These are phyloP conservation scores for Aureobasidium sp. DNA, from an alignment of 2,329 filamentous ascomycete genomes.

Conservation along the genomic window DNA sequence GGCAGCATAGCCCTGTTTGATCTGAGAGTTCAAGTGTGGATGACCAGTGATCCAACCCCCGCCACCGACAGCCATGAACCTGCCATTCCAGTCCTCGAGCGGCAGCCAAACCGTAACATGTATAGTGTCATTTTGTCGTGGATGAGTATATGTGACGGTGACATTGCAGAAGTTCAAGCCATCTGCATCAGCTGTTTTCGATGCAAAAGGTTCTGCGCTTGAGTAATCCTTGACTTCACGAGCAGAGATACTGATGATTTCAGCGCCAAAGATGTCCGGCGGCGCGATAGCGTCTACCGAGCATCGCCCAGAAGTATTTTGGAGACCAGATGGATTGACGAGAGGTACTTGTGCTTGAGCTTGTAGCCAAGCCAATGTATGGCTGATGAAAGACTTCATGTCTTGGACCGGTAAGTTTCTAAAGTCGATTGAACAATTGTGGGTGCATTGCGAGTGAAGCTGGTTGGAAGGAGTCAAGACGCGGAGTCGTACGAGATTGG, in stretches of 20 bases:
- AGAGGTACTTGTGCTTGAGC: background rate
- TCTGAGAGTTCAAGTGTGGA: conserved; percentile 17
- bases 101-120: conserved; percentile 31
- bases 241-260: background rate
- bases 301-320: background rate
- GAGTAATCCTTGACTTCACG: background rate
- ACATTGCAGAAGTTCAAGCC: conserved; percentile 30
- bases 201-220: background rate
- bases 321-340: background rate
- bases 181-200: background rate
- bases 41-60: conserved; percentile 29
- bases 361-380: background rate
- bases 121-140: conserved; percentile 30
- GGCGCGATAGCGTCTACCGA: background rate
- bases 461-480: background rate
- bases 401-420: background rate
- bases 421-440: background rate
- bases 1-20: conserved; percentile 22
- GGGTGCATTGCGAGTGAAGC: background rate
- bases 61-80: conserved; percentile 35
- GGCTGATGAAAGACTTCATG: background rate
- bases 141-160: conserved; percentile 34
- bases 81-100: conserved; percentile 27
- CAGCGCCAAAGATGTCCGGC: conserved; percentile 1
- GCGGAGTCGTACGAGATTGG: background rate